Conservation (phyloP, 2,329 filamentous ascomycete genomes). For the Aureobasidium sp. region DNA sequence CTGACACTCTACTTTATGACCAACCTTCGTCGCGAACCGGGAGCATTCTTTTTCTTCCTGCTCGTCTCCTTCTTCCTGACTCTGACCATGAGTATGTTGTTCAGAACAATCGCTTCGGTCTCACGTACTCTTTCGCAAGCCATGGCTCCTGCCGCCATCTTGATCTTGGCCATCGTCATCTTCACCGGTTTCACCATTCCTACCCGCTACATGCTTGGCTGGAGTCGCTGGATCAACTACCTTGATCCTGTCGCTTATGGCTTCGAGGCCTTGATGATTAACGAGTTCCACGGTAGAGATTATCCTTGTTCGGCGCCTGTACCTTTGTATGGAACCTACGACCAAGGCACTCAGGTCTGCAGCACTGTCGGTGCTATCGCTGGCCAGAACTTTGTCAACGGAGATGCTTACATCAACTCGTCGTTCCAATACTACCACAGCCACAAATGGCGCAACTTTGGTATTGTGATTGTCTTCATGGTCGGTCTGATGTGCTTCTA, state of each 20-base stretch:
- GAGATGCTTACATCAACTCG: slow-evolving; percentile 31
- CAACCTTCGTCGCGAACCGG: slow-evolving; percentile 65
- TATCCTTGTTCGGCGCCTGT: slow-evolving; percentile 47
- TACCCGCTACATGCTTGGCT: slow-evolving; percentile 61
- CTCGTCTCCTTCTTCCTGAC: slow-evolving; percentile 68
- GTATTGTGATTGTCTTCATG: slow-evolving; percentile 41
- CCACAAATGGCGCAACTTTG: slow-evolving; percentile 44
- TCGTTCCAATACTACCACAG: slow-evolving; percentile 28
- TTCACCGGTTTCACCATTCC: slow-evolving; percentile 60
- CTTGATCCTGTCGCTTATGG: slow-evolving; percentile 72
- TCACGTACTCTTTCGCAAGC: slow-evolving; percentile 60
- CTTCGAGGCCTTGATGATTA: slow-evolving; percentile 70
- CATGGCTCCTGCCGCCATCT: slow-evolving; percentile 48
- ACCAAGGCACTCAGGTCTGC: slow-evolving; percentile 32
- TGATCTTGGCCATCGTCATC: slow-evolving; percentile 60
- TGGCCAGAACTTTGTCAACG: slow-evolving; percentile 33
- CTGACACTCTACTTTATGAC: slow-evolving; percentile 81
- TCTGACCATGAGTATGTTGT: slow-evolving; percentile 77
- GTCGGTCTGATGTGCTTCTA: slow-evolving; percentile 37
- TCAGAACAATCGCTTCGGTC: slow-evolving; percentile 70
- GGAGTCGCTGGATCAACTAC: slow-evolving; percentile 77
- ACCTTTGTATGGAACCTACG: slow-evolving; percentile 35
- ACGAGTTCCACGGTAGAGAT: slow-evolving; percentile 61
- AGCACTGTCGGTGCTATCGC: slow-evolving; percentile 36
- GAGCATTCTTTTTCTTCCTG: slow-evolving; percentile 79